phyloP scores from a whole-genome alignment of 78 protist species.

The Bigelowiella natans region DNA sequence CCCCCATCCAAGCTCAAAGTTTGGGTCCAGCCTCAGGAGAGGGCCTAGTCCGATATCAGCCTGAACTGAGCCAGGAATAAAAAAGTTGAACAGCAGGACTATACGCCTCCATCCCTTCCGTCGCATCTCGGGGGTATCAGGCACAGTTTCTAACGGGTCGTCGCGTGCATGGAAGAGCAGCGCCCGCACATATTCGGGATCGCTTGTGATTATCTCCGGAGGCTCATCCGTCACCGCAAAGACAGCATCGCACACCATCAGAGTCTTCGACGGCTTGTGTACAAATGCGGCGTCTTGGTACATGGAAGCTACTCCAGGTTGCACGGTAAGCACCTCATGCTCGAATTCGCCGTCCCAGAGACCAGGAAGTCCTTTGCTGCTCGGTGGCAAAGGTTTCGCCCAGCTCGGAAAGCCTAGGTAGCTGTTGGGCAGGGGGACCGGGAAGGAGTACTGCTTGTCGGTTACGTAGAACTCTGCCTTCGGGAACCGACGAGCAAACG shows the following conservation, averaged over 20 bases:
- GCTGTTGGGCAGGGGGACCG: not conserved
- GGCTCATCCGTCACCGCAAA: not conserved
- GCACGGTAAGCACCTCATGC: not conserved
- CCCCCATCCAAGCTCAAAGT: constrained; percentile 9
- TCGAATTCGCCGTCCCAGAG: not conserved
- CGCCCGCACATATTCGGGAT: constrained; percentile 11
- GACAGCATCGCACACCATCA: not conserved
- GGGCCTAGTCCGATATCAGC: not conserved
- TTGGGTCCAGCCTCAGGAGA: not conserved
- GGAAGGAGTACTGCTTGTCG: constrained; percentile 8
- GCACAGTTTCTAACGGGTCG: not conserved
- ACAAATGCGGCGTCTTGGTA: not conserved
- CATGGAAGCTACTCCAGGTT: not conserved
- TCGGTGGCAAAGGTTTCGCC: not conserved
- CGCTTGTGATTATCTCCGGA: not conserved
- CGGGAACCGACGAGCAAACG: not conserved
- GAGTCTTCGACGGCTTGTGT: not conserved
- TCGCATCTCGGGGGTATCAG: not conserved
- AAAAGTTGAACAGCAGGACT: constrained; percentile 7
- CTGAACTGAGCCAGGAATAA: not conserved
- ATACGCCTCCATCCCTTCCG: constrained; percentile 20
- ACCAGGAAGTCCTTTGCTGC: not conserved
- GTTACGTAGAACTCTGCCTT: not conserved
- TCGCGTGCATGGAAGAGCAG: constrained; percentile 16
- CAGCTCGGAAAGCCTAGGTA: not conserved